Evolutionary conservation across 1,139 yeast genomes (phyloP).

Genomic region (Blastobotrys aristatus): DNA sequence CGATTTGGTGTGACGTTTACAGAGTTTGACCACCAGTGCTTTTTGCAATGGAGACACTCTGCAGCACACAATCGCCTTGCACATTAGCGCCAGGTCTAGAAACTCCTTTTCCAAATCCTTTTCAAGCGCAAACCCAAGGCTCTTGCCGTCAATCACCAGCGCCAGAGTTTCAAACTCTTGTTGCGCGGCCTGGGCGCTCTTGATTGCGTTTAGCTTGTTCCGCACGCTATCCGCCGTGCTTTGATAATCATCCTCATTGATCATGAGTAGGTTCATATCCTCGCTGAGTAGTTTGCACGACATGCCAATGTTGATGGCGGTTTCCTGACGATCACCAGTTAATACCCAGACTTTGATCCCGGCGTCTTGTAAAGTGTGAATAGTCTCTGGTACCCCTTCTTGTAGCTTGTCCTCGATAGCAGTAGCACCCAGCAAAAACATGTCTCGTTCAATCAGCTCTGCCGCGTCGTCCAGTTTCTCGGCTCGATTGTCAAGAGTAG

Average conservation of each 20-base stretch:
- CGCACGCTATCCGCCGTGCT: constrained; percentile 66
- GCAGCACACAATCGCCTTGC: constrained; percentile 96
- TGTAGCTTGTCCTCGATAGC: constrained; percentile 97
- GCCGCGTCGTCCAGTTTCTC: constrained; percentile 78
- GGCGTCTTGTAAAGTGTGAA: constrained; percentile 89
- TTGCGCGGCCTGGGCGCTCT: constrained; percentile 42
- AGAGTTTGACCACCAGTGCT: constrained; percentile 91
- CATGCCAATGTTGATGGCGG: constrained; percentile 99
- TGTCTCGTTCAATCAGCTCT: constrained; percentile 73
- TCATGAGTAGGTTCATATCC: constrained; percentile 88
- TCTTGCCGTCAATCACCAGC: constrained; percentile 87
- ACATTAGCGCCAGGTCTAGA: constrained; percentile 72
- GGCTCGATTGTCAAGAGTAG: constrained; percentile 69
- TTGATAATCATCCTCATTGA: constrained; percentile 78
- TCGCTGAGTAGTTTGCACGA: constrained; percentile 90
- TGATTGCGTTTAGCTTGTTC: constrained; percentile 72
- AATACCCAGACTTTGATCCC: constrained; percentile 97
- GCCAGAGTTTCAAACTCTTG: constrained; percentile 76
- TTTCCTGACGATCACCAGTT: constrained; percentile 97
- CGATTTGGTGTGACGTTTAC: constrained; percentile 66
- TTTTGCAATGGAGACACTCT: constrained; percentile 97
- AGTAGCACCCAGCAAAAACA: constrained; percentile 88
- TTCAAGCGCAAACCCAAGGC: constrained; percentile 79
- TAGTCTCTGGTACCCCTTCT: constrained; percentile 98
- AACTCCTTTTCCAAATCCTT: constrained; percentile 73